A percentile compares a stretch with the other conserved stretches of the same genome.
These are phyloP conservation scores for Neostapfia colusana DNA, from an alignment of 176 grass and related monocot genomes.

Conservation along the genomic window DNA sequence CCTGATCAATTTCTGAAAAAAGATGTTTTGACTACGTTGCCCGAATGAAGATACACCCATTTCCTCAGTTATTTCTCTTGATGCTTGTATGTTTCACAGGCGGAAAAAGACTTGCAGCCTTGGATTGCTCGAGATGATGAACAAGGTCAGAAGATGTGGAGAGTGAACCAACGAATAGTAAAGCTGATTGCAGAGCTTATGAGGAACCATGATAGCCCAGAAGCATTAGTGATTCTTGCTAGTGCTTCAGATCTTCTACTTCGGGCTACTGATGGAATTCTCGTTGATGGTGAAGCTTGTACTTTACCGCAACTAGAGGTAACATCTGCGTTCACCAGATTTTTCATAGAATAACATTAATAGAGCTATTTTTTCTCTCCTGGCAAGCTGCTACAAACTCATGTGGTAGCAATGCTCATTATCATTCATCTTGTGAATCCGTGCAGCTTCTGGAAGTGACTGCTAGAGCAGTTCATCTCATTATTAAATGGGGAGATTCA, in stretches of 20 bases:
- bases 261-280: constrained; percentile 97
- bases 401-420: constrained; percentile 5
- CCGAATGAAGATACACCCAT: constrained; percentile 16
- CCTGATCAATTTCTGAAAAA: constrained; percentile 4
- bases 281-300: constrained; percentile 97
- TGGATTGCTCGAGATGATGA: constrained; percentile 98
- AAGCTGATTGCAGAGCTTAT: constrained; percentile 97
- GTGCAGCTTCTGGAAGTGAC: constrained; percentile 87
- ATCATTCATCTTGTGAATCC: constrained; percentile 8
- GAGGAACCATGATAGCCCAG: constrained; percentile 94
- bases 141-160: constrained; percentile 93
- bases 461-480: constrained; percentile 90
- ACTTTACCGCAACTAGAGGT: constrained; percentile 98
- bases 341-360: constrained; percentile 1
- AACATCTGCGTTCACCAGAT: constrained; percentile 15
- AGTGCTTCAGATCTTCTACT: constrained; percentile 89
- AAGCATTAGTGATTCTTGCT: constrained; percentile 82
- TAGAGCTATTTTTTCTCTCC: not conserved
- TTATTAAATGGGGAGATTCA: constrained; percentile 81
- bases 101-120: constrained; percentile 90
- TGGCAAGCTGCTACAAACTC: not conserved
- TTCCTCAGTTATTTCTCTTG: constrained; percentile 52
- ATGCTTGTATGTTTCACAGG: constrained; percentile 60
- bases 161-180: constrained; percentile 93
- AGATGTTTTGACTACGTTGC: not conserved